These are phyloP conservation scores for Solanum chaucha DNA, from an alignment of 257 asterid genomes.

Conservation along the genomic window DNA sequence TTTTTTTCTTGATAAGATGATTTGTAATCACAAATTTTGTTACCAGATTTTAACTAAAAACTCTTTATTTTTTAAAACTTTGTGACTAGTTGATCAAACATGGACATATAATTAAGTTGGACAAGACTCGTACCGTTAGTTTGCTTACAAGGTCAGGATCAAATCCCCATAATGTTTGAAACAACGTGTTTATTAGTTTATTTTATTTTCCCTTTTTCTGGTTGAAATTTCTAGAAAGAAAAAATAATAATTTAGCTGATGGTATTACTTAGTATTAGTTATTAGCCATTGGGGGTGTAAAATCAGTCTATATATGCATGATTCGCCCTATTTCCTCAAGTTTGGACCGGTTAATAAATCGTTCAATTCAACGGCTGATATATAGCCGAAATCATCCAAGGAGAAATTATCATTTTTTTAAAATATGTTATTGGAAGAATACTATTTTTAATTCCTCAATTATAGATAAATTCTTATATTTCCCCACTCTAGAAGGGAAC, in stretches of 20 bases:
- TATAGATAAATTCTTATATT: neutral
- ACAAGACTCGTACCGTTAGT: neutral
- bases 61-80: neutral
- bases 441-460: neutral
- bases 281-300: neutral
- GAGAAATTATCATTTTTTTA: neutral
- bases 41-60: neutral
- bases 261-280: neutral
- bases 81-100: neutral
- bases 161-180: neutral
- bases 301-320: neutral
- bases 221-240: neutral
- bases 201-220: neutral
- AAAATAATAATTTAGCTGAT: neutral
- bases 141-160: neutral
- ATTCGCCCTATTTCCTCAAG: neutral
- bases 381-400: neutral
- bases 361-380: neutral
- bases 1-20: neutral
- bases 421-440: neutral
- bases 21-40: neutral
- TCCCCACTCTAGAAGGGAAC: neutral
- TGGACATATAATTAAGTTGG: neutral
- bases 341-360: neutral
- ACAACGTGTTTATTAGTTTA: neutral